Evolutionary conservation across 768 basidiomycete genomes (phyloP).

Genomic region (Inosperma sp.): DNA sequence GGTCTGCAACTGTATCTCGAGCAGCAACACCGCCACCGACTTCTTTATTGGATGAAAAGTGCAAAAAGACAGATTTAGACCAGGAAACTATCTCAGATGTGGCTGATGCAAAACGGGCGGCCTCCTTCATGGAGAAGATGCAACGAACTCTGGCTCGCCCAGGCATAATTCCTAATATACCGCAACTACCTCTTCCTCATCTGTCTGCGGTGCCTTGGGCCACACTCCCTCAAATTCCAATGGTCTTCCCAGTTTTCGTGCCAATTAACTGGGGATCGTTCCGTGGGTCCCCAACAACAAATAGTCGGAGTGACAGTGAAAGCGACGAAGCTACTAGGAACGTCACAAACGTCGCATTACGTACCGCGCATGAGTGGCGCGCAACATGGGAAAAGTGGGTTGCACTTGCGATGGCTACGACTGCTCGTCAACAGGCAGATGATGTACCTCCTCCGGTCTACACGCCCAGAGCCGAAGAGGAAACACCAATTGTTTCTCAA

Average conservation of each 20-base stretch:
- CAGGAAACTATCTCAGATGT: conserved; percentile 22
- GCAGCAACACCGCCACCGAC: conserved; percentile 30
- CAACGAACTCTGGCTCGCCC: conserved; percentile 70
- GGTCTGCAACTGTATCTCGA: conserved; percentile 31
- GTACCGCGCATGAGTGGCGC: conserved; percentile 58
- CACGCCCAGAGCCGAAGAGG: conserved; percentile 50
- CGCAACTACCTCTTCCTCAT: conserved; percentile 51
- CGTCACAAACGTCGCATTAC: conserved; percentile 40
- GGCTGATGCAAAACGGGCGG: conserved; percentile 44
- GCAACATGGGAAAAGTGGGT: conserved; percentile 77
- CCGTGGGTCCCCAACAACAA: conserved; percentile 38
- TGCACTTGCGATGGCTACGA: conserved; percentile 46
- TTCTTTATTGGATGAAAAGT: conserved; percentile 9
- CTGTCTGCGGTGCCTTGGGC: conserved; percentile 62
- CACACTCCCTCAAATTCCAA: conserved; percentile 60
- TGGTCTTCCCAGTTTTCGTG: conserved; percentile 77
- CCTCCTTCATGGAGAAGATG: conserved; percentile 61
- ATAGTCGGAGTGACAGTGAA: conserved; percentile 18
- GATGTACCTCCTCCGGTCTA: conserved; percentile 70
- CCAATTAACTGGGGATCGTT: conserved; percentile 65
- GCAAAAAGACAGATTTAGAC: conserved; percentile 16
- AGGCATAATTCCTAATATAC: conserved; percentile 41
- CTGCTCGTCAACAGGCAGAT: conserved; percentile 40
- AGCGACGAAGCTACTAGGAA: conserved; percentile 34
- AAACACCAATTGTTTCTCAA: conserved; percentile 14